These are phyloP conservation scores for Alliaria petiolata DNA, from an alignment of 345 rosid genomes.

Conservation along the genomic window DNA sequence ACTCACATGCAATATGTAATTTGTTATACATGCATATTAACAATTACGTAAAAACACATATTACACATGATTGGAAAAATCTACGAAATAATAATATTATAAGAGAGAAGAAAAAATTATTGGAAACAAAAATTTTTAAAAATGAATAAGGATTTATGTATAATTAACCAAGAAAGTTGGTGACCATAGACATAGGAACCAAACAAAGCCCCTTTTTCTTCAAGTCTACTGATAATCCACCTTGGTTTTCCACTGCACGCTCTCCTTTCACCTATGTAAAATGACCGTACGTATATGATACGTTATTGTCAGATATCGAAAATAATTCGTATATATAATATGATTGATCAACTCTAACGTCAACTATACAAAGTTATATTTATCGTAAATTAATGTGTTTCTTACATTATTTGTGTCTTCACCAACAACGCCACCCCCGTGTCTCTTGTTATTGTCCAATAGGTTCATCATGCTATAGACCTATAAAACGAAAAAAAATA, in stretches of 20 bases:
- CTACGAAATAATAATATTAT: background rate
- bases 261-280: slow-evolving; percentile 16
- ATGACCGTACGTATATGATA: background rate
- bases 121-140: background rate
- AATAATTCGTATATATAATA: background rate
- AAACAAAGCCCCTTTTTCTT: slow-evolving; percentile 31
- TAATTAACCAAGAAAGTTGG: slow-evolving; percentile 19
- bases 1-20: background rate
- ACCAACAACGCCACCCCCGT: background rate
- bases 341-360: background rate
- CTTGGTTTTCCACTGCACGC: background rate
- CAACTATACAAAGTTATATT: background rate
- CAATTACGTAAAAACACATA: background rate
- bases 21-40: background rate
- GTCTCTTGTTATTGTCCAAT: background rate
- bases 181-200: slow-evolving; percentile 31
- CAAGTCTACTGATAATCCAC: slow-evolving; percentile 25
- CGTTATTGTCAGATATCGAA: background rate
- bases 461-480: slow-evolving; percentile 18
- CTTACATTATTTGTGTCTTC: slow-evolving; percentile 18
- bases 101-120: background rate
- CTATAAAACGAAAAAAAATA: background rate
- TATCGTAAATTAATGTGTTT: background rate
- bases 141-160: background rate
- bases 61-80: background rate